Base-by-base conservation (phyloP, 208 protist species). In the Borovskyia barvae region DNA sequence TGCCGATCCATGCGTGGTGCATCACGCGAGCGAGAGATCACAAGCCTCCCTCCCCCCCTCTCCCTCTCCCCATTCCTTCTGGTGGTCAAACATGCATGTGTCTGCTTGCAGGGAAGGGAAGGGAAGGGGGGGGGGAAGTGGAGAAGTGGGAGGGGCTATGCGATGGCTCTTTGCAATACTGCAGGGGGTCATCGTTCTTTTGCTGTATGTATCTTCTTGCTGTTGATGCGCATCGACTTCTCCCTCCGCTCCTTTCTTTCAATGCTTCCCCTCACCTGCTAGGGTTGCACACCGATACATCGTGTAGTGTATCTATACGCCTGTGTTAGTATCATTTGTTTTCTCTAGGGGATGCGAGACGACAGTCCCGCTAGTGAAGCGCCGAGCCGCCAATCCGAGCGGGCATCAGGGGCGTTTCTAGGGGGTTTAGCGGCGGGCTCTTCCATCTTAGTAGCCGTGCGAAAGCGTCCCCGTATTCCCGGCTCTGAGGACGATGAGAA, bases 361-460 rank as follows among this genome's bases (percentile, higher is more conserved):
- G 52, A 58, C 26, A 58, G 52, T 29, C 2, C 30, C 12, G 9
- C 42, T n/a, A 26, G 4, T 3, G 54, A 59, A 17, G 32, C 22
- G 17, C 39, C 29, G 35, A 41, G 20, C 2, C 66, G 46, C 14
- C 49, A 45, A 14, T 28, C 58, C 2, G 72, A 66, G 30, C 72
- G 65, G 14, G 54, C 54, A 15, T 46, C 43, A 22, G 33, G 52
- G 26, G 22, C 46, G 7, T n/a, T 60, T 4, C 37, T 51, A 2
- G 7, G 45, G 19, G 47, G 42, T 19, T 25, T 19, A 2, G 43
- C 35, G 24, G 55, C 40, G 3, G 42, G 42, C 24, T 61, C 63
- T n/a, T 73, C 80, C 20, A 96, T 96, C 55, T 42, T 48, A 1
- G 90, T 96, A 17, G 83, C 72, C 2, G 77, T 96, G 9, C 82